Conservation (phyloP, 2,329 filamentous ascomycete genomes). For the Colletotrichum eleusines region DNA sequence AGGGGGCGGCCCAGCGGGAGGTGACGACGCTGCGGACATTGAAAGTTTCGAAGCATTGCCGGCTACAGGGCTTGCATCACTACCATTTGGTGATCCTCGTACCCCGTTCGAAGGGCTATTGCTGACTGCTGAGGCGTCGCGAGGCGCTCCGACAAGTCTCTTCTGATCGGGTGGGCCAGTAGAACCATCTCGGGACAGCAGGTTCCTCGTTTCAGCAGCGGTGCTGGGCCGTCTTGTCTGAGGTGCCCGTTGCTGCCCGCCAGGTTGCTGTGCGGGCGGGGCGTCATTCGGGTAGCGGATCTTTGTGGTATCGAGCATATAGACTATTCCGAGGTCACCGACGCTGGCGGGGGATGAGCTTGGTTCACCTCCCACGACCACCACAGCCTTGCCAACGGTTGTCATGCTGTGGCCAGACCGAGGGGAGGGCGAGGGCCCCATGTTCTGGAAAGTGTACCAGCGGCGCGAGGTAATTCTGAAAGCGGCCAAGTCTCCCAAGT, state of each 20-base stretch:
- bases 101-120: slow-evolving; percentile 57
- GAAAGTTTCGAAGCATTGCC: slow-evolving; percentile 55
- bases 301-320: slow-evolving; percentile 93
- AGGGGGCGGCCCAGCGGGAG: slow-evolving; percentile 61
- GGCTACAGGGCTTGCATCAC: slow-evolving; percentile 54
- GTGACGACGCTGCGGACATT: slow-evolving; percentile 53
- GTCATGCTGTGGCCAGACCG: slow-evolving; percentile 99
- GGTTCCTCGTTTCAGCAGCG: slow-evolving; percentile 54
- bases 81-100: slow-evolving; percentile 54
- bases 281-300: slow-evolving; percentile 93
- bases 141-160: slow-evolving; percentile 56
- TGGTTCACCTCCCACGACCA: slow-evolving; percentile 93
- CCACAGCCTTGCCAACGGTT: slow-evolving; percentile 89
- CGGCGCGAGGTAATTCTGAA: slow-evolving; percentile 80
- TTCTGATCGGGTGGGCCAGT: slow-evolving; percentile 64
- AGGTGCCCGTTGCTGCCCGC: slow-evolving; percentile 52
- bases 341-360: slow-evolving; percentile 86
- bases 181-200: slow-evolving; percentile 64
- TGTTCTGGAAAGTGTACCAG: slow-evolving; percentile 99
- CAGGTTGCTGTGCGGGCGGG: slow-evolving; percentile 51
- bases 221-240: slow-evolving; percentile 59
- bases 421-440: slow-evolving; percentile 94
- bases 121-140: slow-evolving; percentile 51
- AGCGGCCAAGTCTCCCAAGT: slow-evolving; percentile 92
- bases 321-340: slow-evolving; percentile 88